Base-by-base conservation (phyloP, 768 basidiomycete genomes). In the Strobilomyces echinocephalus region DNA sequence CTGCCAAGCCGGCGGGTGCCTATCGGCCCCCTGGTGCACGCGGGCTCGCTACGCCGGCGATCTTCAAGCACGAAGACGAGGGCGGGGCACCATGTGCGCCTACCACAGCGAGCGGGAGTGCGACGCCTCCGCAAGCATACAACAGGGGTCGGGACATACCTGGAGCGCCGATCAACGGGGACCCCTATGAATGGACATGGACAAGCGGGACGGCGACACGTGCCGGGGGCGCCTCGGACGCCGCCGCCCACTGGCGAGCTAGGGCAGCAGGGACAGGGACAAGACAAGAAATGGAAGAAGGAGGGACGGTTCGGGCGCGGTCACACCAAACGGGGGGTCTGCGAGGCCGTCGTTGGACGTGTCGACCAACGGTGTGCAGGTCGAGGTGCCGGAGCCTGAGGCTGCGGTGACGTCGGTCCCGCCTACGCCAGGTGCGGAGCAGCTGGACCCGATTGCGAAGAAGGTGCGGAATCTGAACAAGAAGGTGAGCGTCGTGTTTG, bases 11-110 rank as follows among this genome's bases (percentile, higher is more conserved):
- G 1, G 83, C 87, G 0, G 95, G 91, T 16, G 91, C 95, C 0
- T 97, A 98, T 69, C 79, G 95, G 1, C 95, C 95, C 0, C 95
- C 94, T 11, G 94, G 94, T 11, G 93, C 94, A 1, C 80, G 95
- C 7, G 95, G 95, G 0, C 78, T 89, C 1, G 83, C 88, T 42
- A 94, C 95, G 1, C 92, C 95, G 1, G 77, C 84, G 3, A 88
- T 89, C 34, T 98, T 87, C 75, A 93, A 89, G 71, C 81, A 94
- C 16, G 91, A 94, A 66, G 95, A 97, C 57, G 92, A 95, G 63
- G 90, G 89, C 36, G 90, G 87, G 2, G 72, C 76, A 3, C 77
- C 83, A 8, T 74, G 72, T 16, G 65, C 75, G n/a, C 78, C 79
- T 50, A 73, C 72, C 8, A 46, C 56, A 2, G 58, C 62, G n/a